Conservation (phyloP, 169 alveolate species). For the Plasmodium cynomolgi region DNA sequence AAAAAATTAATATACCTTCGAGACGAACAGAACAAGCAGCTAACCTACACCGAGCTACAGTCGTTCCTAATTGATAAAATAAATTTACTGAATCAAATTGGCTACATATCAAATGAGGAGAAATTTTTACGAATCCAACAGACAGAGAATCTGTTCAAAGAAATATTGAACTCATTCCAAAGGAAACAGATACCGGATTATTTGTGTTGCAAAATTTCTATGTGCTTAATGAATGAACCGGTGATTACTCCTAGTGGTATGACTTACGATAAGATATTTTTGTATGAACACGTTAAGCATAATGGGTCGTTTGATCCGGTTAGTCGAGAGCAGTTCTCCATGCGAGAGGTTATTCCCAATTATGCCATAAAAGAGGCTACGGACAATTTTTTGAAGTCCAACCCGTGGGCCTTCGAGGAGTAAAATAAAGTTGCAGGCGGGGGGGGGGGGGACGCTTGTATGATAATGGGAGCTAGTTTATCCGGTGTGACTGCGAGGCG, state of each 20-base stretch:
- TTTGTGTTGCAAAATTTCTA: constrained; percentile 89
- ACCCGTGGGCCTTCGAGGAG: constrained; percentile 76
- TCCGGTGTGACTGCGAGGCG: background rate
- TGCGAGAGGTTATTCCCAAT: constrained; percentile 83
- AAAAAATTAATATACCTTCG: constrained; percentile 79
- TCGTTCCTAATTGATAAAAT: constrained; percentile 70
- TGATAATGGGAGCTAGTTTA: background rate
- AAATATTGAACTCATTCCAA: constrained; percentile 73
- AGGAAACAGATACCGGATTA: constrained; percentile 84
- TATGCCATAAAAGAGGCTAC: constrained; percentile 88
- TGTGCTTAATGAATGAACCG: constrained; percentile 90
- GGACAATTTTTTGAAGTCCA: constrained; percentile 81
- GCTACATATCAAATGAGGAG: constrained; percentile 75
- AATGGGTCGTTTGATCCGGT: constrained; percentile 89
- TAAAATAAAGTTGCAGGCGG: background rate
- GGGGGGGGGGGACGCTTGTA: background rate
- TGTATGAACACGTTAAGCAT: constrained; percentile 84
- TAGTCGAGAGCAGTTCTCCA: constrained; percentile 79
- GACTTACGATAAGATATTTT: constrained; percentile 86
- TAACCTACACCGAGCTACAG: constrained; percentile 66
- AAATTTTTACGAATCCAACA: constrained; percentile 75
- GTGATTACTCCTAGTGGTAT: constrained; percentile 89
- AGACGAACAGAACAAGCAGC: constrained; percentile 78
- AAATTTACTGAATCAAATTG: constrained; percentile 52
- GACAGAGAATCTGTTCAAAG: constrained; percentile 76